Evolutionary conservation across 2,329 filamentous ascomycete species (phyloP), one percentile per base, ranked within the genome.

Genomic region (Knoxdaviesia capensis): DNA sequence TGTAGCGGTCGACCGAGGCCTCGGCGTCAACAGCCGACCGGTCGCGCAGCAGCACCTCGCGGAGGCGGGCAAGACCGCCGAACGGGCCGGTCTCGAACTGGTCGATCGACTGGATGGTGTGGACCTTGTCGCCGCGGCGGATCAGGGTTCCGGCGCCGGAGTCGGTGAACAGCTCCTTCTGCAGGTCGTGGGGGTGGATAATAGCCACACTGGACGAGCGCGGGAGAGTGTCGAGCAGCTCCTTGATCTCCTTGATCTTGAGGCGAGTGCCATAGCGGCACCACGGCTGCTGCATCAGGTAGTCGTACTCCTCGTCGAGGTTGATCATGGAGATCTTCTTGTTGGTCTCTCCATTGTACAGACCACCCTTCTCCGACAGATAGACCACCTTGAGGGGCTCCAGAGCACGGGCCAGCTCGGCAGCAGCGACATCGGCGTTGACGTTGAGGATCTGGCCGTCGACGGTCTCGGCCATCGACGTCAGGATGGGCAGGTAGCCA

Each of bases 221-320:
- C 41, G 90, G 90, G 11, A 98, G 74, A 40, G 82, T 79, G 51
- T 85, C 83, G 41, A 98, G 66, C 31, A 98, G 71, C 45, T 93
- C 86, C 68, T 94, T 93, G 63, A 93, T 92, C 64, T 98, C 86
- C 63, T 82, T 84, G 60, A 98, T 96, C 77, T 98, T 98, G 49
- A 96, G 70, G 48, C 87, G 75, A 34, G 88, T 96, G 48, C 90
- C 90, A 56, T 90, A 92, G 55, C 84, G 78, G 59, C 92, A 90
- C 90, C 88, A 98, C 51, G 82, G 76, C 62, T 94, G 85, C 44
- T 76, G 71, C 85, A 96, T 94, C 54, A 94, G 71, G 54, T 83
- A 71, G 45, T 93, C 85, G 54, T 83, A 96, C 63, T 98, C 90
- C 61, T 93, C 87, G 56, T 98, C 90, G 44, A 98, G 69, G 63